phyloP scores from a whole-genome alignment of 73 alveolate genomes.

The Strombidium stylifer region DNA sequence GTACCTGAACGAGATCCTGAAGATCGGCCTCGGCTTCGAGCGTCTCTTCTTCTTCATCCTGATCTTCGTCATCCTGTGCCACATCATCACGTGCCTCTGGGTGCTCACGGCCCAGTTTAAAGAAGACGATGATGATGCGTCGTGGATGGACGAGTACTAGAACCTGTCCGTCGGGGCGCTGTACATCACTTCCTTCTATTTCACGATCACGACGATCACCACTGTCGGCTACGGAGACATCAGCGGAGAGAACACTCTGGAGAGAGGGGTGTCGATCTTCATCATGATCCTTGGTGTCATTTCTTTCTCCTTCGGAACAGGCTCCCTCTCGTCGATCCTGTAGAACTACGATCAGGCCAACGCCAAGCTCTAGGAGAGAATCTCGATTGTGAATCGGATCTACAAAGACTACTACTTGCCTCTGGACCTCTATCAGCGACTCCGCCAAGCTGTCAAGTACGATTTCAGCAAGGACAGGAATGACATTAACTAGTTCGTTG shows the following conservation, averaged over 20 bases:
- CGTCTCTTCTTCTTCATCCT: conserved; percentile 39
- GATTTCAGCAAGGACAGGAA: conserved; percentile 42
- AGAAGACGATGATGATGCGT: conserved; percentile 15
- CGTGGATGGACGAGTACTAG: conserved; percentile 9
- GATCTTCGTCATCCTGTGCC: conserved; percentile 35
- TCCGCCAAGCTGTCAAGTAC: conserved; percentile 54
- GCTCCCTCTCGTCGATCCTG: conserved; percentile 54
- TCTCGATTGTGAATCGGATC: conserved; percentile 40
- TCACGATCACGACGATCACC: conserved; percentile 73
- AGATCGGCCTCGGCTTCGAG: conserved; percentile 33
- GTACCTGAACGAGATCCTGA: conserved; percentile 17
- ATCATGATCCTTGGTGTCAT: conserved; percentile 64
- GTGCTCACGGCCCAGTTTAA: conserved; percentile 25
- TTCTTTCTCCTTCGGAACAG: conserved; percentile 56
- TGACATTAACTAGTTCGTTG: conserved; percentile 61
- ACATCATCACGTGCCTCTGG: conserved; percentile 55
- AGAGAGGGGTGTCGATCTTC: too few relatives aligned
- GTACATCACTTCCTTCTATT: conserved; percentile 67
- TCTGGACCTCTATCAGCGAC: conserved; percentile 37
- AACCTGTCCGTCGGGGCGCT: conserved; percentile 34
- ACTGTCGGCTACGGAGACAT: conserved; percentile 93
- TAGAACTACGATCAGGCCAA: conserved; percentile 36
- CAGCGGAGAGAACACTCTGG: conserved; percentile 60
- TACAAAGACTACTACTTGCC: conserved; percentile 43
- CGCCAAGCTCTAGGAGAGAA: conserved; percentile 53